These are phyloP conservation scores for Globisporangium irregulare DNA, from an alignment of 352 stramenopile genomes.

Conservation along the genomic window DNA sequence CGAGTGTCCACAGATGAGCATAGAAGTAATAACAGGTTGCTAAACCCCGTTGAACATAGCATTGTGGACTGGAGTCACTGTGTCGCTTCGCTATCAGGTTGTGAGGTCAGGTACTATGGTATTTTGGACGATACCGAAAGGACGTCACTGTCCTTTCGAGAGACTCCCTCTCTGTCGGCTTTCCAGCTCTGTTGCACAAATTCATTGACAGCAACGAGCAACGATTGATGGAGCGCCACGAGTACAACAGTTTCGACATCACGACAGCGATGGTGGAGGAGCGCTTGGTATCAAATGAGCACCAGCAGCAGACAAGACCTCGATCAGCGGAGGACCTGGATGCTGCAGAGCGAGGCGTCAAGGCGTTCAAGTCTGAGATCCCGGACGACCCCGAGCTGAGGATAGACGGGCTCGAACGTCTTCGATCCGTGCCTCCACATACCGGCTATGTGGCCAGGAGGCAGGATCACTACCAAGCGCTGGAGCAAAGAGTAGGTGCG, in stretches of 20 bases:
- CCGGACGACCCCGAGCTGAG: neutral
- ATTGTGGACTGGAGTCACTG: neutral
- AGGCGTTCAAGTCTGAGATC: conserved; percentile 5
- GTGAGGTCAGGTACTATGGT: neutral
- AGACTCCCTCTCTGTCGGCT: neutral
- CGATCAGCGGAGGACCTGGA: neutral
- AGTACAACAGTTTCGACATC: neutral
- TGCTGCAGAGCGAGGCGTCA: neutral
- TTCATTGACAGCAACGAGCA: neutral
- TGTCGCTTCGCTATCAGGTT: neutral
- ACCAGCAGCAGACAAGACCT: neutral
- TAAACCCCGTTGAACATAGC: neutral
- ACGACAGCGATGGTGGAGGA: neutral
- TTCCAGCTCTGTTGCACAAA: neutral
- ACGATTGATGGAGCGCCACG: neutral
- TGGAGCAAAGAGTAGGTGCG: conserved; percentile 17
- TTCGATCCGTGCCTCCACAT: neutral
- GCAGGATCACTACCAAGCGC: neutral
- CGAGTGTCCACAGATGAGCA: conserved; percentile 1
- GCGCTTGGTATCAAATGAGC: neutral
- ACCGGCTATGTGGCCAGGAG: neutral
- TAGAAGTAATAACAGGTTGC: neutral
- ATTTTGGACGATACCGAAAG: neutral
- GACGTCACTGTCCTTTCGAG: neutral
- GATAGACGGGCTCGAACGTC: neutral